Base-by-base conservation (phyloP, 805 yeast genomes). In the Metschnikowia colocasiae region DNA sequence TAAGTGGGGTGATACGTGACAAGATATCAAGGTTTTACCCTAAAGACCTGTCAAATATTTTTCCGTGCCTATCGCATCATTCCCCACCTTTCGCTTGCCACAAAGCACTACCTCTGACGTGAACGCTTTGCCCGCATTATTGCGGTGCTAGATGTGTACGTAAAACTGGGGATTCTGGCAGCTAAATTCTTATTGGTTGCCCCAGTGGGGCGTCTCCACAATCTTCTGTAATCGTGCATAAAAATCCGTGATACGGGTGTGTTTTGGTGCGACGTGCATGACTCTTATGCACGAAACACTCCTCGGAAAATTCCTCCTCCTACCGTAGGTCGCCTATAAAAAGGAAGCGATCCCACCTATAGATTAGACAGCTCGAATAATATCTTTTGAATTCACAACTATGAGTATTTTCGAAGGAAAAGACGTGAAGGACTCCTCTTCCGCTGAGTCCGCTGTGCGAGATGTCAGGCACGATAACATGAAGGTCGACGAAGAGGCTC, bases 401-500 rank as follows among this genome's bases (percentile, higher is more conserved):
- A 58, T 57, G 60, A 53, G 57, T 27, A 49, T 58, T 22, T 51
- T 58, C 31, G 59, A 58, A 34, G 54, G 48, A 7, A 46, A 52
- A 18, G 55, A 51, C 16, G 49, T 47, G 18, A 51, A 52, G 49
- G 59, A 45, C 50, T 25, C 44, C 36, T 52, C 54, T 32, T 53
- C 58, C 40, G 46, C 55, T 25, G 63, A 61, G 23, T 47, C 59
- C 40, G 47, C 43, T 3, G 37, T 41, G n/a, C 40, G 36, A 13
- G 56, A 52, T 16, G 46, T 53, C 33, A 47, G 45, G 13, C 60
- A 58, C 41, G 62, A 61, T 37, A 47, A 48, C 29, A 39, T 43
- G 19, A 65, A 65, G 53, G 49, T 60, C n/a, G 68, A 61, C 32
- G 45, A 56, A n/a, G 53, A 57, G 9, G 66, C 58, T 32, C 50